phyloP scores from a whole-genome alignment of 192 early-diverging fungal genomes.

The Obelidium mucronatum region DNA sequence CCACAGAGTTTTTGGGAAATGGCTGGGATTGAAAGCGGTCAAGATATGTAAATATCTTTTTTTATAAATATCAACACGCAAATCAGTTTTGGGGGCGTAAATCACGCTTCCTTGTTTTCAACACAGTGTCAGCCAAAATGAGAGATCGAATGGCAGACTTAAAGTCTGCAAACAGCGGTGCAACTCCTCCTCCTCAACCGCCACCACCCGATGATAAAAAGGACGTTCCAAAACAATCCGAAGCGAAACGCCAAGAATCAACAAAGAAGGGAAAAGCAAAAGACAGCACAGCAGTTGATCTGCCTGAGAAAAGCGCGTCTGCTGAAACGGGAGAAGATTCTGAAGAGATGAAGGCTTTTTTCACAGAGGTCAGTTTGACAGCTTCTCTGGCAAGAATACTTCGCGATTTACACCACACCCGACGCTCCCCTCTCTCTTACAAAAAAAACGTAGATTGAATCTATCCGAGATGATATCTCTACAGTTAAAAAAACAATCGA shows the following conservation, averaged over 20 bases:
- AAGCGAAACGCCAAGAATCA: not conserved
- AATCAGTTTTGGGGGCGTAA: too few species aligned
- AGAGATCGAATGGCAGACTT: slow-evolving; percentile 25
- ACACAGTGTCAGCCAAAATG: too few species aligned
- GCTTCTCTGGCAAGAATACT: too few species aligned
- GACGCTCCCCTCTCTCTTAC: not conserved
- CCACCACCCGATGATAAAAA: not conserved
- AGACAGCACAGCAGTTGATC: not conserved
- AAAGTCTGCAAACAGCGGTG: slow-evolving; percentile 1
- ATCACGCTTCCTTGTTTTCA: too few species aligned
- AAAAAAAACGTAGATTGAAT: slow-evolving; percentile 40
- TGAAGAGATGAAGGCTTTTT: slow-evolving; percentile 55
- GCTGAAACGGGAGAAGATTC: slow-evolving; percentile 29
- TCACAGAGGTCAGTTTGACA: slow-evolving; percentile 52
- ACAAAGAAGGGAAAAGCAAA: not conserved
- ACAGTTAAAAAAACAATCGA: slow-evolving; percentile 48
- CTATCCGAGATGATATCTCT: slow-evolving; percentile 52
- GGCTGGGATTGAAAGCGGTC: too few species aligned
- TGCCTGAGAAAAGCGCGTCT: slow-evolving; percentile 5
- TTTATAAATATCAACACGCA: too few species aligned
- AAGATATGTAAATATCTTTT: too few species aligned
- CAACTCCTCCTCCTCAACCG: not conserved
- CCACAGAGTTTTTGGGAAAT: too few species aligned
- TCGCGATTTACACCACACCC: not conserved
- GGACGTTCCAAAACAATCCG: too few species aligned